Evolutionary conservation across 1,284 basidiomycete genomes (phyloP), one percentile per base, ranked within the genome.

Genomic region (Fomitopsis betulina): DNA sequence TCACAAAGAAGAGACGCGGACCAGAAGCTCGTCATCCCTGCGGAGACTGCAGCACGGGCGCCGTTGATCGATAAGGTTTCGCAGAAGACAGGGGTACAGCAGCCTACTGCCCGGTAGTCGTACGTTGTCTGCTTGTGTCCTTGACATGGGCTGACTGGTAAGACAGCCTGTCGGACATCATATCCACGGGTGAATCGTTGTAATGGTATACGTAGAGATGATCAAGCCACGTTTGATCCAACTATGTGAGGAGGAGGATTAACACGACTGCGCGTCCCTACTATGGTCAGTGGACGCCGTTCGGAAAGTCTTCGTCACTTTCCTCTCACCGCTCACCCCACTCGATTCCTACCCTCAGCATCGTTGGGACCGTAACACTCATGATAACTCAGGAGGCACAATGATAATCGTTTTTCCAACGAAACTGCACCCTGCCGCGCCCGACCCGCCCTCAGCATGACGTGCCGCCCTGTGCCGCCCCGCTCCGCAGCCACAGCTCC

Each of bases 21-120:
- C 25, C 80, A 83, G 38, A 83, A 82, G 67, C 73, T 93, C 23
- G 84, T 87, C 64, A 80, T 92, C 21, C 86, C 85, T 2, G 86
- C 90, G 30, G 85, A 84, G 1, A 81, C 88, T 64, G 84, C 86
- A 1, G 80, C 85, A 0, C 89, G 91, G 64, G 84, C 86, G 0
- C 72, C 82, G 5, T 62, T 91, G 13, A 75, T 86, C 13, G 87
- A 91, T 65, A 76, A 80, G 56, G 68, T 87, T 15, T 69, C 77
- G 35, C 81, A 89, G 72, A 85, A 81, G 67, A 68, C 77, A 3
- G 82, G 76, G 12, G 80, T 77, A 61, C 81, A 82, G 66, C 83
- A 82, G 42, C 84, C 83, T 8, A 71, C 67, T 9, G 69, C 68
- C 12, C 60, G 70, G 57, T 70, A 60, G 57, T 21, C 45, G 45